Evolutionary conservation across 495 filamentous ascomycete genomes (phyloP).

Genomic region (Sphaerosporella brunnea): DNA sequence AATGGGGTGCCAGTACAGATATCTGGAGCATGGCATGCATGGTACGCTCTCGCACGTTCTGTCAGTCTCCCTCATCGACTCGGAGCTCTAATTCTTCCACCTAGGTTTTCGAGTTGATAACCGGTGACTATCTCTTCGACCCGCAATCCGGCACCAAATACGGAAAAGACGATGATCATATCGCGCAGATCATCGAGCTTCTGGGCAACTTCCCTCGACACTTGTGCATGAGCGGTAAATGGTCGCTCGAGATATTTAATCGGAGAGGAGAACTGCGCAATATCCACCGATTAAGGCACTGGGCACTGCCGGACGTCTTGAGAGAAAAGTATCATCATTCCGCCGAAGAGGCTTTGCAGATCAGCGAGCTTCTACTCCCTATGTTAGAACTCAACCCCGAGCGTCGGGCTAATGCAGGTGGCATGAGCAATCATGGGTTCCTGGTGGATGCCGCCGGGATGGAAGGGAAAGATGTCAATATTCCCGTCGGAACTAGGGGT

Average conservation of each 20-base stretch:
- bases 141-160: conserved; percentile 98
- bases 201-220: conserved; percentile 85
- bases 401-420: conserved; percentile 82
- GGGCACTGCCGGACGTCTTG: conserved; percentile 86
- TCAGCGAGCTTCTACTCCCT: conserved; percentile 71
- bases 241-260: conserved; percentile 98
- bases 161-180: conserved; percentile 98
- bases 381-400: conserved; percentile 85
- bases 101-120: conserved; percentile 93
- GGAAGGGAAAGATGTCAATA: conserved; percentile 53
- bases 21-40: conserved; percentile 99
- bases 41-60: conserved; percentile 37
- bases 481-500: conserved; percentile 60
- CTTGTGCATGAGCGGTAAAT: conserved; percentile 78
- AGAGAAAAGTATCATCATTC: conserved; percentile 93
- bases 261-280: conserved; percentile 93
- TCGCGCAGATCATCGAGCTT: conserved; percentile 96
- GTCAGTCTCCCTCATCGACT: neutral
- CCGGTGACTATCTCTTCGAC: conserved; percentile 96
- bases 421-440: conserved; percentile 73
- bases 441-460: conserved; percentile 72
- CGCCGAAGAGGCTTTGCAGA: conserved; percentile 54
- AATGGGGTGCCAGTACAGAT: conserved; percentile 97
- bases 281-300: conserved; percentile 91
- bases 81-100: neutral